Evolutionary conservation across 2,329 filamentous ascomycete genomes (phyloP), one percentile per base, ranked within the genome.

Genomic region (Pseudogymnoascus pannorum): DNA sequence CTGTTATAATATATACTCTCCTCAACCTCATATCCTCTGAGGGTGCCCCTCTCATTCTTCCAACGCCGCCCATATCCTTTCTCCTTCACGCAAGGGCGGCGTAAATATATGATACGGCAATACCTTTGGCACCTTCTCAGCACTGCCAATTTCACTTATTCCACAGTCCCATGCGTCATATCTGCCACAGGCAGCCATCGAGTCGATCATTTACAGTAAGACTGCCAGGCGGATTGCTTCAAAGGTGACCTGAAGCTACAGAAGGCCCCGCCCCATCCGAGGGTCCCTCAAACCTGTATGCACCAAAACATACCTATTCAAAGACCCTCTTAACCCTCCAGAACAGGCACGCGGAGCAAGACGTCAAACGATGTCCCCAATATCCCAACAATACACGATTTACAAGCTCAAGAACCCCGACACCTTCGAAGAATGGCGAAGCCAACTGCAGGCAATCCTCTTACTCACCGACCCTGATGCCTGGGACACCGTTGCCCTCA

Each of bases 321-420:
- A 9, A 18, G 11, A 7, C 8, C 5, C 1, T 54, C 48, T 54
- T 54, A 54, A 54, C n/a, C 9, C 9, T 5, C 11, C 8, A 29
- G n/a, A 11, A 20, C 26, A 54, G 48, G 26, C 26, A 31, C 48
- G n/a, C 26, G 9, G 2, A 14, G 9, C n/a, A 5, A 31, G 16
- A 20, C 48, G 31, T 11, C 26, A 54, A 18, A 54, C 48, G n/a
- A 54, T 54, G 48, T 54, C 48, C 26, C 48, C 48, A 33, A 54
- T 54, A 54, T 18, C 26, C 9, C 48, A 24, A 6, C 48, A 54
- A 5, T 54, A 54, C n/a, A 14, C n/a, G 5, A 33, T 54, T n/a
- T 33, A 54, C 48, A 54, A 54, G 48, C 48, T 54, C 48, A 54
- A 54, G 48, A 54, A 54, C 16, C 48, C 48, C 16, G 48, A 54